Conservation (phyloP, 2,329 filamentous ascomycete species). For the Paraphoma sp. region DNA sequence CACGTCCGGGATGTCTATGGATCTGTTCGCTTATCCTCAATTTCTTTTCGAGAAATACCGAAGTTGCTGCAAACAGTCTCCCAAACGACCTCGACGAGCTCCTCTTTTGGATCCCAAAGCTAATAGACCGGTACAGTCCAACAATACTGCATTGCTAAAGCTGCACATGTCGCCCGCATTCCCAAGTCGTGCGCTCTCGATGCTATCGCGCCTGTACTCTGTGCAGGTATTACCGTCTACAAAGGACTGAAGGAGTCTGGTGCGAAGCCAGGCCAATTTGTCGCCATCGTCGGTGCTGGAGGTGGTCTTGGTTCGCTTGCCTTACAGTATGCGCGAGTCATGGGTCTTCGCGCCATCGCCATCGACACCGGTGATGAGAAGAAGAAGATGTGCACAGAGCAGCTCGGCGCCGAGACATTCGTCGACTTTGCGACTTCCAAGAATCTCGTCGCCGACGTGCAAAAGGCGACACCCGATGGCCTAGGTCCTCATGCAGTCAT, state of each 20-base stretch:
- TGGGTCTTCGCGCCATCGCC: constrained; percentile 81
- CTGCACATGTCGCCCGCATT: constrained; percentile 81
- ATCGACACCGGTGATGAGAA: constrained; percentile 88
- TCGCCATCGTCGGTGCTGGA: constrained; percentile 86
- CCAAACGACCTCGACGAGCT: no score
- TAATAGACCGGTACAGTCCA: constrained; percentile 61
- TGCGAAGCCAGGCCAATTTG: constrained; percentile 73
- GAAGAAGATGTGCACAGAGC: constrained; percentile 67
- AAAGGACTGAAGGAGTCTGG: constrained; percentile 89
- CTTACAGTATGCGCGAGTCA: constrained; percentile 87
- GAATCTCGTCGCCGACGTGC: constrained; percentile 84
- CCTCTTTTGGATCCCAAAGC: no score
- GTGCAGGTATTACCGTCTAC: constrained; percentile 87
- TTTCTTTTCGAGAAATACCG: no score
- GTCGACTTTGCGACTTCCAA: constrained; percentile 81
- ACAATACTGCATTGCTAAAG: constrained; percentile 88
- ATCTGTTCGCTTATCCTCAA: no score
- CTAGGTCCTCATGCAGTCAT: constrained; percentile 87
- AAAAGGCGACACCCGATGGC: constrained; percentile 78
- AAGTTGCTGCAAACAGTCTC: no score
- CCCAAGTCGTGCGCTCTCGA: constrained; percentile 79
- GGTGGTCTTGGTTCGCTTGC: constrained; percentile 82
- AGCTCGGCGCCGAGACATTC: constrained; percentile 74
- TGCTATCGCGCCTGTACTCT: constrained; percentile 79
- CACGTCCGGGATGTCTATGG: no score